phyloP scores from a whole-genome alignment of 2,329 filamentous ascomycete genomes.

The Torrubiella hemipterigena region DNA sequence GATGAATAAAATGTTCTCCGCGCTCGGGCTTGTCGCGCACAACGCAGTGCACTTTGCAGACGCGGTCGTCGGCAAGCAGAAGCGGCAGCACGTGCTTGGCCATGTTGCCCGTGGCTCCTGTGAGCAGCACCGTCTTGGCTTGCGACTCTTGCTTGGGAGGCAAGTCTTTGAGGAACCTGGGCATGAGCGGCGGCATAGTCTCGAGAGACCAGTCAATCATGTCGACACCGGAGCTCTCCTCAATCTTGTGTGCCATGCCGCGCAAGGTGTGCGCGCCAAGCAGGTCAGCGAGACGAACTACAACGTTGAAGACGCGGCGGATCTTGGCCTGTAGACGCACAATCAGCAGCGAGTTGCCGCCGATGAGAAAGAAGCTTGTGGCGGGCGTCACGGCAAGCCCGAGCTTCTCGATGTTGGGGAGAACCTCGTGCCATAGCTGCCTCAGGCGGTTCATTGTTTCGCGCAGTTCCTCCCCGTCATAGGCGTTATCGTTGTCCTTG shows the following conservation, averaged over 20 bases:
- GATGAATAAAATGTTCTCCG: not conserved
- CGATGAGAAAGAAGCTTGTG: constrained; percentile 27
- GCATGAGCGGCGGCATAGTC: constrained; percentile 5
- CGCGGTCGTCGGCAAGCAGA: constrained; percentile 16
- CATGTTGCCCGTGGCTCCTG: constrained; percentile 28
- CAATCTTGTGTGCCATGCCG: constrained; percentile 23
- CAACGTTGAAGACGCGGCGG: constrained; percentile 15
- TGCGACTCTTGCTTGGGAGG: not conserved
- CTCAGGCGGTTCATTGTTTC: constrained; percentile 9
- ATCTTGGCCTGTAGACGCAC: constrained; percentile 24
- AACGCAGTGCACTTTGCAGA: constrained; percentile 29
- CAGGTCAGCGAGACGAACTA: constrained; percentile 21
- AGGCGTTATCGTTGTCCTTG: not conserved
- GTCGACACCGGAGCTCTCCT: constrained; percentile 6
- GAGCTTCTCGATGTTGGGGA: constrained; percentile 6
- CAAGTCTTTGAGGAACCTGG: not conserved
- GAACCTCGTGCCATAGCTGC: constrained; percentile 6
- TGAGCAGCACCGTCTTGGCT: constrained; percentile 17
- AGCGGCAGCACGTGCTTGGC: constrained; percentile 20
- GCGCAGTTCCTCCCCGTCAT: constrained; percentile 4
- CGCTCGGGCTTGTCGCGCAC: constrained; percentile 17
- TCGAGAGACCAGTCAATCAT: constrained; percentile 16
- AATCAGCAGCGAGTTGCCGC: constrained; percentile 28
- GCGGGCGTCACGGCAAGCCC: constrained; percentile 4
- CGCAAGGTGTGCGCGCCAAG: constrained; percentile 23